Conservation (phyloP, 495 filamentous ascomycete species). For the Aspergillus cavernicola region DNA sequence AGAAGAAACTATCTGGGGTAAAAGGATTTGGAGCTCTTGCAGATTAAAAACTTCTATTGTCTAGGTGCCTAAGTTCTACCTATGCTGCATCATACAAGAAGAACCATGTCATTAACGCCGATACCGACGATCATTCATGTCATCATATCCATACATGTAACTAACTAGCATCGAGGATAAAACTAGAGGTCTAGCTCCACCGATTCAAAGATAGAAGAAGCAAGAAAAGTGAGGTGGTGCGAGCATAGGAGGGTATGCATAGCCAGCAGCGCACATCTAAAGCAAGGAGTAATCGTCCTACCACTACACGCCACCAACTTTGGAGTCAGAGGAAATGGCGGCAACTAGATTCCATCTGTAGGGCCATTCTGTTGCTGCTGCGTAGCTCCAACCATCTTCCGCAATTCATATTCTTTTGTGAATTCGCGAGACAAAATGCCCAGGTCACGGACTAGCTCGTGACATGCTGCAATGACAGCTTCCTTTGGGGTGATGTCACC, state of each 20-base stretch:
- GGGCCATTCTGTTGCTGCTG: conserved; percentile 37
- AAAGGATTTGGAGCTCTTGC: too few relatives aligned
- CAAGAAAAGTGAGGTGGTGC: neutral
- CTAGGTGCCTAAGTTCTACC: too few relatives aligned
- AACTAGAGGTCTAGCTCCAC: conserved; percentile 5
- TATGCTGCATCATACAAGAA: neutral
- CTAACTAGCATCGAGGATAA: neutral
- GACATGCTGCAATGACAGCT: conserved; percentile 73
- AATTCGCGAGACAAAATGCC: conserved; percentile 78
- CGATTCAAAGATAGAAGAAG: conserved; percentile 4
- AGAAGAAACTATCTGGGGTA: conserved; percentile 2
- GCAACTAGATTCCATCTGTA: conserved; percentile 23
- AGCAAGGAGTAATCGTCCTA: neutral
- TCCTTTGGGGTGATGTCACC: conserved; percentile 81
- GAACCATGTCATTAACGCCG: neutral
- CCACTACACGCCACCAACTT: neutral
- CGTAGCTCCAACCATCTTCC: conserved; percentile 75
- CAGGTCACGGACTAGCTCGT: conserved; percentile 73
- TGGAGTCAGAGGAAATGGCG: neutral
- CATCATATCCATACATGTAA: conserved; percentile 9
- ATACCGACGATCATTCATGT: conserved; percentile 1
- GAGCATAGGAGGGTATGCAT: conserved; percentile 10
- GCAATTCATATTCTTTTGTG: conserved; percentile 90
- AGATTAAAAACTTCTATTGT: too few relatives aligned
- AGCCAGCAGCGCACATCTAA: conserved; percentile 20